phyloP scores from a whole-genome alignment of 768 basidiomycete species.

The Termitomyces bulborhizus region DNA sequence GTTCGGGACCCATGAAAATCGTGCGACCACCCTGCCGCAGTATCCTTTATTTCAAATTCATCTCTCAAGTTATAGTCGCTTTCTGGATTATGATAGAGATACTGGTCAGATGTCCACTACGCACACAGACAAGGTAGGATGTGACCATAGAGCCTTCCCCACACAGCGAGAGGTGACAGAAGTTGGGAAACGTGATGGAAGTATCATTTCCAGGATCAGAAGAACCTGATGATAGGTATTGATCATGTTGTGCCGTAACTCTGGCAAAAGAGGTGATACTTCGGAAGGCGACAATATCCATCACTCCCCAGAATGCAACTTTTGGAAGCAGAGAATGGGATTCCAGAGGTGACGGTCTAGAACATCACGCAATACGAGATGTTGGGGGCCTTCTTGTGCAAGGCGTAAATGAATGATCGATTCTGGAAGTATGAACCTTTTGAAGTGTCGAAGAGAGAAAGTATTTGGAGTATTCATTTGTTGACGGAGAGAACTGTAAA shows the following conservation, averaged over 20 bases:
- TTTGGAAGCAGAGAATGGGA: neutral
- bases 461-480: neutral
- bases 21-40: too few relatives aligned
- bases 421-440: neutral
- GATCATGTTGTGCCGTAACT: neutral
- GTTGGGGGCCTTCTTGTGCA: neutral
- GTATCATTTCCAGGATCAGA: neutral
- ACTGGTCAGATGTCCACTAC: neutral
- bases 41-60: neutral
- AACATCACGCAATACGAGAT: neutral
- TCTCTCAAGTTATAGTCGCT: too few relatives aligned
- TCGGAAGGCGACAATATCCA: neutral
- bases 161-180: neutral
- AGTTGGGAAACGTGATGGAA: neutral
- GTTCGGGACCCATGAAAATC: too few relatives aligned
- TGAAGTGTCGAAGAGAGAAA: neutral
- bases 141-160: neutral
- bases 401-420: neutral
- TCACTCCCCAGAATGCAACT: neutral
- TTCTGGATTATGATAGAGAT: neutral
- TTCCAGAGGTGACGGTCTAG: neutral
- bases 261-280: neutral
- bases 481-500: neutral
- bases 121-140: neutral
- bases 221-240: neutral